Base-by-base conservation (phyloP, 257 asterid species). In the Orobanche coerulescens region DNA sequence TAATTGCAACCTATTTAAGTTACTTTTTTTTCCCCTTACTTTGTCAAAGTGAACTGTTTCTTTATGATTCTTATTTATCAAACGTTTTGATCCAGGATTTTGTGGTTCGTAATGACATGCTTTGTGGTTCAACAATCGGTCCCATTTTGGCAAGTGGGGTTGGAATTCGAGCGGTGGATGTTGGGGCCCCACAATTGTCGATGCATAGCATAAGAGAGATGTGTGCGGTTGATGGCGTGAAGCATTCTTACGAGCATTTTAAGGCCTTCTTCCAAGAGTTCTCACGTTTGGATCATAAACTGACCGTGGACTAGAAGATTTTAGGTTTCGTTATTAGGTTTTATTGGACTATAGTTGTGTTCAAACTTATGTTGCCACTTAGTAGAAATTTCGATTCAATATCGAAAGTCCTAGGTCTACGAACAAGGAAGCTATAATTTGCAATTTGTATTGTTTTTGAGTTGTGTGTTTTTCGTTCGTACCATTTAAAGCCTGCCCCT, bases 141-240 rank as follows among this genome's bases (percentile, higher is more conserved):
- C 98, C 98, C 11, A 93, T 93, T 50, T 70, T 84, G 85, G 95
- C 98, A 0, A 93, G 97, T 6, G 96, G 98, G 22, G 83, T 83
- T 16, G 98, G 97, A 39, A 81, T 93, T 23, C 83, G 95, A 22
- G 86, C 97, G 33, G 94, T 93, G 24, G 98, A 93, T 30, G 83
- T 92, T 0, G 98, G 98, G 59, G 94, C 84, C 16, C 95, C 97
- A 6, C 98, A 86, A 61, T 70, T 90, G 54, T 93, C 99, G 1
- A 89, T 93, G 99, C 99, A 93, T 61, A 89, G 99, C 80, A 86
- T 93, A 13, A 75, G 99, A 75, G 97, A 93, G 62, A 89, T 93
- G 97, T 89, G 97, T 36, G 96, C 86, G 0, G 92, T 86, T 28
- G 99, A 89, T 62, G 99, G 89, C 19, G 94, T 92, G 64, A 76